These are phyloP conservation scores for Hypoxylon rickii DNA, from an alignment of 495 filamentous ascomycete species.

Conservation along the genomic window DNA sequence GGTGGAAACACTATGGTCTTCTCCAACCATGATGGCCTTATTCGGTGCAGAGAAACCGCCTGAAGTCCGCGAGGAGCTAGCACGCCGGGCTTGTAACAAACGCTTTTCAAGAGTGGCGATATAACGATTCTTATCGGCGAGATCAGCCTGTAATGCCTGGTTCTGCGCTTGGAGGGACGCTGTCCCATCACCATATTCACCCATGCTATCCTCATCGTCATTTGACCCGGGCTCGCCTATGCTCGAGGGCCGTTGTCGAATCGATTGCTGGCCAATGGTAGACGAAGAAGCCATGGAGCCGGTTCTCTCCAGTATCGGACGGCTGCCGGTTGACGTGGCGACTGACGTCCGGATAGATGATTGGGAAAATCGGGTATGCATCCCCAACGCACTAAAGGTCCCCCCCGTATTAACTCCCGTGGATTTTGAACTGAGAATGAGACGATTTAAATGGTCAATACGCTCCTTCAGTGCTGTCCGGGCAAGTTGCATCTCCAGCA, in stretches of 20 bases:
- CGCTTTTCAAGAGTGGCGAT: constrained; percentile 92
- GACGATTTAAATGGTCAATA: constrained; percentile 94
- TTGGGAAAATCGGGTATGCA: constrained; percentile 64
- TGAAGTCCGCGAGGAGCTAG: constrained; percentile 85
- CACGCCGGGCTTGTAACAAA: constrained; percentile 85
- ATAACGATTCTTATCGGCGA: constrained; percentile 94
- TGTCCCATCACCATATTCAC: constrained; percentile 85
- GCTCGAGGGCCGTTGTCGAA: constrained; percentile 49
- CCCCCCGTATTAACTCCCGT: constrained; percentile 84
- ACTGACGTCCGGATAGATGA: constrained; percentile 72
- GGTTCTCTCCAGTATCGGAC: constrained; percentile 61
- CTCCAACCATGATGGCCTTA: constrained; percentile 64
- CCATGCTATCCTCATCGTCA: constrained; percentile 74
- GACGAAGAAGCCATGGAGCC: constrained; percentile 70
- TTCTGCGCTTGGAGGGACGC: constrained; percentile 82
- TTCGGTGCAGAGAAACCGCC: constrained; percentile 62
- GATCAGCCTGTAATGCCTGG: constrained; percentile 86
- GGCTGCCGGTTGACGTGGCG: constrained; percentile 68
- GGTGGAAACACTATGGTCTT: constrained; percentile 68
- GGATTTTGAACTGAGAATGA: constrained; percentile 94
- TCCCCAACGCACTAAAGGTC: constrained; percentile 72
- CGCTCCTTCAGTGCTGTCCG: constrained; percentile 94
- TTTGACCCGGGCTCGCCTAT: constrained; percentile 43
- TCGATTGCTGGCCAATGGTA: constrained; percentile 55
- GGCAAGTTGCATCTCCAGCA: constrained; percentile 96